phyloP scores from a whole-genome alignment of 1,284 basidiomycete species.

The Psilocybe mexicana region DNA sequence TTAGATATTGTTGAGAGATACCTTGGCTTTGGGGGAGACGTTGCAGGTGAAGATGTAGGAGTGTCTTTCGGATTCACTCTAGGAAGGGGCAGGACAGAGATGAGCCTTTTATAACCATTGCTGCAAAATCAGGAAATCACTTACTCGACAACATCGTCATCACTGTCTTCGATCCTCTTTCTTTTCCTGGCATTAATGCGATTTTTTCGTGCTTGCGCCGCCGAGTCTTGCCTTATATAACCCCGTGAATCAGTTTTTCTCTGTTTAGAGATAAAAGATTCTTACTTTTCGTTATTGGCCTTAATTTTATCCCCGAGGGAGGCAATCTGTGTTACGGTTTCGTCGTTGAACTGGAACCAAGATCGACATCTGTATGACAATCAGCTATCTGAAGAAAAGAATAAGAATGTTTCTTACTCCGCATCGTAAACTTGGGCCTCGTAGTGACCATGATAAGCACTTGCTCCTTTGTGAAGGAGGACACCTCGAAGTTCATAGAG shows the following conservation, averaged over 20 bases:
- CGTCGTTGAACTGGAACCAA: conserved; percentile 94
- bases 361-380: conserved; percentile 49
- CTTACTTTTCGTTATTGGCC: conserved; percentile 28
- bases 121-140: conserved; percentile 1
- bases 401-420: conserved; percentile 46
- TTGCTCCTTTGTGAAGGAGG: conserved; percentile 80
- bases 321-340: conserved; percentile 64
- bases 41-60: not conserved
- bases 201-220: conserved; percentile 24
- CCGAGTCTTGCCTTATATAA: conserved; percentile 22
- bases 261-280: not conserved
- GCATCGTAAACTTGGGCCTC: conserved; percentile 85
- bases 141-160: conserved; percentile 53
- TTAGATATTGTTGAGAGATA: conserved; percentile 2
- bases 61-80: conserved; percentile 4
- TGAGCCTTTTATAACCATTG: not conserved
- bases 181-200: conserved; percentile 41
- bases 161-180: conserved; percentile 59
- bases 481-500: conserved; percentile 83
- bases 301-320: conserved; percentile 47
- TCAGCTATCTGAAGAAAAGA: conserved; percentile 10
- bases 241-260: conserved; percentile 6
- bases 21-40: conserved; percentile 3
- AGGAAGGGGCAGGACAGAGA: not conserved
- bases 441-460: conserved; percentile 93